A percentile compares a stretch with the other conserved stretches of the same genome.
These are phyloP conservation scores for Yamadazyma diospyri DNA, from an alignment of 1,139 yeast species.

Conservation along the genomic window DNA sequence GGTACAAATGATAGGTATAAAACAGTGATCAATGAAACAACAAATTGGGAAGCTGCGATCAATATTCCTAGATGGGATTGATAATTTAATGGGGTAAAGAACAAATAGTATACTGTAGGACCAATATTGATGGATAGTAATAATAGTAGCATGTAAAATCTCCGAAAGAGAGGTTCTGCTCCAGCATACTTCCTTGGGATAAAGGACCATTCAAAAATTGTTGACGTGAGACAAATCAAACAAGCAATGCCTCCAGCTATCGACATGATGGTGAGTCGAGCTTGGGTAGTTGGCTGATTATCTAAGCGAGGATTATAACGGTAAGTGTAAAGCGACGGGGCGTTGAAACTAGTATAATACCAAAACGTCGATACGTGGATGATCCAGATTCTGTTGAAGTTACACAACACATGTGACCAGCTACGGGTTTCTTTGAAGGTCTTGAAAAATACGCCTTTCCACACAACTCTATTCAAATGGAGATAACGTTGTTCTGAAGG, in stretches of 20 bases:
- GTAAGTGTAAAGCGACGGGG: conserved; percentile 53
- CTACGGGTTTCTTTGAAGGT: conserved; percentile 56
- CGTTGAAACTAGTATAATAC: conserved; percentile 54
- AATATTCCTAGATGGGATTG: conserved; percentile 29
- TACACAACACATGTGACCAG: conserved; percentile 56
- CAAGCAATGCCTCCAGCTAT: conserved; percentile 50
- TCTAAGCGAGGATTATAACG: conserved; percentile 41
- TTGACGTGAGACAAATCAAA: conserved; percentile 39
- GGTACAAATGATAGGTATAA: conserved; percentile 47
- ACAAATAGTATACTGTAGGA: conserved; percentile 43
- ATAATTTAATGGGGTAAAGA: conserved; percentile 21
- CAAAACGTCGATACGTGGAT: conserved; percentile 58
- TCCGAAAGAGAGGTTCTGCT: conserved; percentile 38
- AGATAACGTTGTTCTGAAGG: conserved; percentile 46
- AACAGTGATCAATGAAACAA: conserved; percentile 39
- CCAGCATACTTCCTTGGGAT: conserved; percentile 59
- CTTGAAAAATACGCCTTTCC: conserved; percentile 52
- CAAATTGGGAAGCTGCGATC: conserved; percentile 42
- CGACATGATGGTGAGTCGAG: conserved; percentile 45
- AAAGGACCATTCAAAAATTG: conserved; percentile 42
- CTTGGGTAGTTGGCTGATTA: conserved; percentile 48
- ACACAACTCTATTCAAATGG: conserved; percentile 38
- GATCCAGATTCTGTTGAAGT: conserved; percentile 62
- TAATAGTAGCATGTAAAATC: conserved; percentile 29
- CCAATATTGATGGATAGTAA: conserved; percentile 27